A percentile compares a stretch with the other conserved stretches of the same genome.
Evolutionary conservation across 148 eudicot species (phyloP).

Genomic region (Camellia japonica): DNA sequence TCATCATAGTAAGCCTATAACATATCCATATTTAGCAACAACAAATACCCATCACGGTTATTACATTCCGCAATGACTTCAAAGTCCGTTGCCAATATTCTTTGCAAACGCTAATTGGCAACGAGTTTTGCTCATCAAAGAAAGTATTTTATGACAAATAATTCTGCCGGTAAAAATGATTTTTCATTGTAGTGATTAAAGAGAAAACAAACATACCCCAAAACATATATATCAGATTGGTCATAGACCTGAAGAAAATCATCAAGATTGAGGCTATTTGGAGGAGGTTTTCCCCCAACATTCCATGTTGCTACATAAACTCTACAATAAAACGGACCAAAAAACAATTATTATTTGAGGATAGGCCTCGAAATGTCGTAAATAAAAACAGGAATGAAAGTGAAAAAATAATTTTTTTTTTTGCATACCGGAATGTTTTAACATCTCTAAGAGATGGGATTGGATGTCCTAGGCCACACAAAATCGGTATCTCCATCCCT

Average conservation of each 20-base stretch:
- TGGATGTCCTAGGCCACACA: conserved; percentile 21
- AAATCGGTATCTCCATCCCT: background rate
- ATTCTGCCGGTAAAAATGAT: no score
- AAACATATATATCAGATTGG: conserved; percentile 55
- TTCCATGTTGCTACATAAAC: conserved; percentile 72
- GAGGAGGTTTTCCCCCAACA: conserved; percentile 65
- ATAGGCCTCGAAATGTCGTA: background rate
- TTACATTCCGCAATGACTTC: no score
- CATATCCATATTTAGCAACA: no score
- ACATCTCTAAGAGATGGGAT: conserved; percentile 26
- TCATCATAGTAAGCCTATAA: no score
- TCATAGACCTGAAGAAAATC: conserved; percentile 52
- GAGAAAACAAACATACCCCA: conserved; percentile 43
- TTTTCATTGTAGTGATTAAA: background rate
- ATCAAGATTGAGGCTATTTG: conserved; percentile 45
- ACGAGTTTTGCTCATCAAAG: no score
- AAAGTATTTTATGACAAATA: no score
- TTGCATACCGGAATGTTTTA: conserved; percentile 44
- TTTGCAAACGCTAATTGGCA: no score
- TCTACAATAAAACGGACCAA: conserved; percentile 19
- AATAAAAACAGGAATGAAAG: background rate
- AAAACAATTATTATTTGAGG: background rate
- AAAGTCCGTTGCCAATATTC: no score
- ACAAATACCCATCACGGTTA: no score
- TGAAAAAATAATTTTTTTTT: background rate